Evolutionary conservation across 257 asterid species (phyloP).

Genomic region (Penstemon barbatus): DNA sequence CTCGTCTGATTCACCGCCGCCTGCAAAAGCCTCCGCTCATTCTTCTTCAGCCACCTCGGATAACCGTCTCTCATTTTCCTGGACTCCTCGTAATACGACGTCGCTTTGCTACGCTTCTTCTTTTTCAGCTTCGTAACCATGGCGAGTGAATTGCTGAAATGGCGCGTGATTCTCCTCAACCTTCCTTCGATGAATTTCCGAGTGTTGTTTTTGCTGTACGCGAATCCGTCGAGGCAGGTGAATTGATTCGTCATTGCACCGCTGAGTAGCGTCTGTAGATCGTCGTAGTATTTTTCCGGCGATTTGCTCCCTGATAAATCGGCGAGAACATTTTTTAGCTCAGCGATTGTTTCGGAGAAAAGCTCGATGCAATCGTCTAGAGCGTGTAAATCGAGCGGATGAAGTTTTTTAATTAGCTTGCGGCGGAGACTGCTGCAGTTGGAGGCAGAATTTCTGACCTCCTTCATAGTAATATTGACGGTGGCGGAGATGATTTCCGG

Average conservation of each 20-base stretch:
- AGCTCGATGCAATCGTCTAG: slow-evolving; percentile 82
- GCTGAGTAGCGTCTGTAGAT: slow-evolving; percentile 74
- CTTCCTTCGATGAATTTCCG: slow-evolving; percentile 55
- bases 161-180: slow-evolving; percentile 59
- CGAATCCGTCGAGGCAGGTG: slow-evolving; percentile 96
- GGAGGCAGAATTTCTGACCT: slow-evolving; percentile 49
- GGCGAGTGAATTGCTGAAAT: slow-evolving; percentile 81
- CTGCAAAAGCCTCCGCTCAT: slow-evolving; percentile 65
- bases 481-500: slow-evolving; percentile 69
- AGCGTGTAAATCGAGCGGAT: slow-evolving; percentile 60
- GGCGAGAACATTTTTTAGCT: slow-evolving; percentile 43
- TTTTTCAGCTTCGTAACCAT: slow-evolving; percentile 64
- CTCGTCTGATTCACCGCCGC: slow-evolving; percentile 40
- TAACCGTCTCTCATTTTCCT: slow-evolving; percentile 45
- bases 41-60: slow-evolving; percentile 67
- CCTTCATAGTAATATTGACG: slow-evolving; percentile 61
- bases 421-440: slow-evolving; percentile 62
- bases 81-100: neutral
- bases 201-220: slow-evolving; percentile 52
- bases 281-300: slow-evolving; percentile 46
- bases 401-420: slow-evolving; percentile 43
- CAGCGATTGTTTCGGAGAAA: slow-evolving; percentile 48
- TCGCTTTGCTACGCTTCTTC: slow-evolving; percentile 20
- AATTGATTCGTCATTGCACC: slow-evolving; percentile 91
- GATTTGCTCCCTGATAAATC: slow-evolving; percentile 45